Percentiles rank a stretch among this genome's conserved stretches.
phyloP scores from a whole-genome alignment of 768 basidiomycete genomes.

The Ephemerocybe angulata region DNA sequence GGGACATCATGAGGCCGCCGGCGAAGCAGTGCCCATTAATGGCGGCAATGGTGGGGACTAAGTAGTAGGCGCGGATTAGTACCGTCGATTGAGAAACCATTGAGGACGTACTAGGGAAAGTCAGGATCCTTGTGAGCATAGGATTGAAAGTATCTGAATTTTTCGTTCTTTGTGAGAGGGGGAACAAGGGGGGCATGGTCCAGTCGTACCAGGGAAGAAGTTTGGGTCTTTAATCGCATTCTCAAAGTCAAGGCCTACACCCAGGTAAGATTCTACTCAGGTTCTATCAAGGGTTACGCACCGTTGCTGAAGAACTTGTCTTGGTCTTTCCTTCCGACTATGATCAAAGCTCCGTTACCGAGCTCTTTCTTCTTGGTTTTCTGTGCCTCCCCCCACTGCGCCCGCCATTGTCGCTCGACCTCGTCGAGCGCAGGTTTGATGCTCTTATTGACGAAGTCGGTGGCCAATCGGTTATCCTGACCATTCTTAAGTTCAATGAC shows the following conservation, averaged over 20 bases:
- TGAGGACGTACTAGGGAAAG: constrained; percentile 63
- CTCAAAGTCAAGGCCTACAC: constrained; percentile 62
- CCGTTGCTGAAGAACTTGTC: constrained; percentile 92
- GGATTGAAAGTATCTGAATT: constrained; percentile 69
- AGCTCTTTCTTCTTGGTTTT: constrained; percentile 44
- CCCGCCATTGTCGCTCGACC: constrained; percentile 71
- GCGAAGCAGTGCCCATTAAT: constrained; percentile 88
- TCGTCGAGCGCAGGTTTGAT: constrained; percentile 67
- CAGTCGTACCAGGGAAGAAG: constrained; percentile 58
- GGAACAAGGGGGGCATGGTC: neutral
- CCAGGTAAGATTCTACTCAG: neutral
- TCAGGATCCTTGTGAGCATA: constrained; percentile 60
- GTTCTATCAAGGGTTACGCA: constrained; percentile 20
- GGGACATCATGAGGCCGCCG: constrained; percentile 72
- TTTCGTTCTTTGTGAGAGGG: constrained; percentile 8
- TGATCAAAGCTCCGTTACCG: constrained; percentile 68
- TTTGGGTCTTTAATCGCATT: constrained; percentile 47
- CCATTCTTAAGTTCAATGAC: constrained; percentile 80
- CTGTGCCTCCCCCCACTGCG: constrained; percentile 43
- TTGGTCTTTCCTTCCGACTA: constrained; percentile 70
- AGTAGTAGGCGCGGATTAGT: constrained; percentile 1
- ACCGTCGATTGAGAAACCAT: neutral
- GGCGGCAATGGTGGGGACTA: constrained; percentile 76
- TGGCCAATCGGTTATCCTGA: constrained; percentile 65
- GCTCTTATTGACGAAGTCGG: constrained; percentile 51